These are phyloP conservation scores for Xerocomellus dryophilus DNA, from an alignment of 768 basidiomycete genomes.

Conservation along the genomic window DNA sequence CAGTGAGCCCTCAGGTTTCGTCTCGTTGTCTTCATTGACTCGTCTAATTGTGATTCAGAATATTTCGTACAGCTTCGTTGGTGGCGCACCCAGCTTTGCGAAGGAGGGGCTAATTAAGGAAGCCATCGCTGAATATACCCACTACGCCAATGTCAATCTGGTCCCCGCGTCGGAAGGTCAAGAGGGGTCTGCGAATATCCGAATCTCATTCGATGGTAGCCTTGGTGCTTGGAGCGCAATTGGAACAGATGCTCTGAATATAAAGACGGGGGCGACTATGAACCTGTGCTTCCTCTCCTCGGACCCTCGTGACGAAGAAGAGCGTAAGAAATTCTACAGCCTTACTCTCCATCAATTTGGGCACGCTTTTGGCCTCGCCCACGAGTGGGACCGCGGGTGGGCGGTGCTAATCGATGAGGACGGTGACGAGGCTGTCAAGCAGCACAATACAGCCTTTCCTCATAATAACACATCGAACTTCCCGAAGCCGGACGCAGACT, in stretches of 20 bases:
- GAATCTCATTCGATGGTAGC: neutral
- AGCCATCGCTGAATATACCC: neutral
- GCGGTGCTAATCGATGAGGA: neutral
- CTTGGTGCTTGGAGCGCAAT: neutral
- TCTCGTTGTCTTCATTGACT: neutral
- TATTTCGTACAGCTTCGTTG: neutral
- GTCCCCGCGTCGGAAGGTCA: too few relatives aligned
- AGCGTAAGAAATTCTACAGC: neutral
- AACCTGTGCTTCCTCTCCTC: neutral
- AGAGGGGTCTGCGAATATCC: neutral
- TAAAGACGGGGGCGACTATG: neutral
- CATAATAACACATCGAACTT: neutral
- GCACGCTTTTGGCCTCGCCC: neutral
- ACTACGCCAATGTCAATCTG: neutral
- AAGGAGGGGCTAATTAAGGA: neutral
- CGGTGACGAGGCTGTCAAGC: neutral
- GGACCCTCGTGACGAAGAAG: too few relatives aligned
- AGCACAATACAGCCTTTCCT: neutral
- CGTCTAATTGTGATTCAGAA: neutral
- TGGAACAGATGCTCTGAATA: neutral
- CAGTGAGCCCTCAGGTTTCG: neutral
- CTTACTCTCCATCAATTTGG: neutral
- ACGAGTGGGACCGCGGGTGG: neutral
- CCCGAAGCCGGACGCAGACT: neutral
- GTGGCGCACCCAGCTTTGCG: neutral